phyloP scores from a whole-genome alignment of 768 basidiomycete species.

The Tylopilus cervinicoccineus region DNA sequence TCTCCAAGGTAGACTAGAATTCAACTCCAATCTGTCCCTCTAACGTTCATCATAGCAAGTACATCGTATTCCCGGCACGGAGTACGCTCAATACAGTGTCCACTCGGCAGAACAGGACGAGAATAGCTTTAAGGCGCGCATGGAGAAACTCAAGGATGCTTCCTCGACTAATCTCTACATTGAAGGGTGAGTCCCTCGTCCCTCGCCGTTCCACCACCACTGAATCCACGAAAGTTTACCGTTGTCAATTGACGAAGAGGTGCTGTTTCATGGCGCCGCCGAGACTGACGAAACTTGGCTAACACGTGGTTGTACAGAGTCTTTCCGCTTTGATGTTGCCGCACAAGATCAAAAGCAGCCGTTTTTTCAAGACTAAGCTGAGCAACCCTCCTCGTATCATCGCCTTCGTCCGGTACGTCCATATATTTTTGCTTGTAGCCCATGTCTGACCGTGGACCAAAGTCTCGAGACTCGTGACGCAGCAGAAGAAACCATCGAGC shows the following conservation, averaged over 20 bases:
- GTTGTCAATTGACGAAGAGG: constrained; percentile 63
- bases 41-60: constrained; percentile 40
- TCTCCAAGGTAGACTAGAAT: constrained; percentile 61
- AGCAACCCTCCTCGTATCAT: constrained; percentile 77
- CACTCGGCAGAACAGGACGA: constrained; percentile 30
- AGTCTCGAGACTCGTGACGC: constrained; percentile 70
- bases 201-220: neutral
- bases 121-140: constrained; percentile 66
- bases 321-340: constrained; percentile 65
- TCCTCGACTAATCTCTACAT: constrained; percentile 77
- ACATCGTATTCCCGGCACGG: constrained; percentile 81
- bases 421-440: neutral
- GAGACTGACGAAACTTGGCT: neutral
- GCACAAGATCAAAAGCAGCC: constrained; percentile 66
- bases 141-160: constrained; percentile 68
- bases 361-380: constrained; percentile 76
- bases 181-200: constrained; percentile 49
- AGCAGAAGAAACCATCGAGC: constrained; percentile 74
- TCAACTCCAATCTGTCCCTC: neutral
- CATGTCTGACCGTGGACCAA: neutral
- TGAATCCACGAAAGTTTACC: constrained; percentile 46
- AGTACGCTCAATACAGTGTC: constrained; percentile 43
- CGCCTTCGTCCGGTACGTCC: constrained; percentile 69
- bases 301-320: constrained; percentile 36
- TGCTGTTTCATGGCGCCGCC: constrained; percentile 17